These are phyloP conservation scores for Fusarium chuoi DNA, from an alignment of 2,329 filamentous ascomycete species.

Conservation along the genomic window DNA sequence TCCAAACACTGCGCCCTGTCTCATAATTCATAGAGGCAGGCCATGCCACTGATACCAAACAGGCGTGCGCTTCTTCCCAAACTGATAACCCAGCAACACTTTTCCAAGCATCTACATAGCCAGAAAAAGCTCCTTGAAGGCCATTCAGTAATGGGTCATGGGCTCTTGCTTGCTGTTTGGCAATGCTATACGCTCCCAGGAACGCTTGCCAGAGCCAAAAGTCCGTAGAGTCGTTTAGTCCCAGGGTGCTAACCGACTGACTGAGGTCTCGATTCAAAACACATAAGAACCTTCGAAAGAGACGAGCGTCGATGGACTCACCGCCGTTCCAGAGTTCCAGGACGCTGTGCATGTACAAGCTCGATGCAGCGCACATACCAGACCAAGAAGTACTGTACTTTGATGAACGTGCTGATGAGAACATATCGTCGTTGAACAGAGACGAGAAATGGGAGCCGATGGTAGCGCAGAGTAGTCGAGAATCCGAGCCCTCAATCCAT, in stretches of 20 bases:
- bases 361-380: constrained; percentile 13
- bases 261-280: constrained; percentile 26
- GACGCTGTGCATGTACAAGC: constrained; percentile 33
- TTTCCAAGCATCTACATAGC: constrained; percentile 13
- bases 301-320: background rate
- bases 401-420: fast-evolving
- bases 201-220: constrained; percentile 39
- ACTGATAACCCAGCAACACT: background rate
- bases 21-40: background rate
- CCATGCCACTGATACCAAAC: constrained; percentile 17
- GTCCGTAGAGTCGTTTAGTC: background rate
- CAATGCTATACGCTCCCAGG: constrained; percentile 23
- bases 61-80: constrained; percentile 12
- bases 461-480: constrained; percentile 15
- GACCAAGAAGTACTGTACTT: constrained; percentile 31
- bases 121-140: background rate
- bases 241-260: background rate
- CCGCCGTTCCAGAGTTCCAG: constrained; percentile 26
- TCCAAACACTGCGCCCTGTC: constrained; percentile 6
- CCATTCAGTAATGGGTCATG: background rate
- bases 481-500: constrained; percentile 40
- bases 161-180: background rate
- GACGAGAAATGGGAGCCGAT: constrained; percentile 33
- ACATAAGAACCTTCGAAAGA: constrained; percentile 3
- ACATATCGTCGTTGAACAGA: background rate